Evolutionary conservation across 2,329 filamentous ascomycete species (phyloP).

Genomic region (Fusarium zealandicum): DNA sequence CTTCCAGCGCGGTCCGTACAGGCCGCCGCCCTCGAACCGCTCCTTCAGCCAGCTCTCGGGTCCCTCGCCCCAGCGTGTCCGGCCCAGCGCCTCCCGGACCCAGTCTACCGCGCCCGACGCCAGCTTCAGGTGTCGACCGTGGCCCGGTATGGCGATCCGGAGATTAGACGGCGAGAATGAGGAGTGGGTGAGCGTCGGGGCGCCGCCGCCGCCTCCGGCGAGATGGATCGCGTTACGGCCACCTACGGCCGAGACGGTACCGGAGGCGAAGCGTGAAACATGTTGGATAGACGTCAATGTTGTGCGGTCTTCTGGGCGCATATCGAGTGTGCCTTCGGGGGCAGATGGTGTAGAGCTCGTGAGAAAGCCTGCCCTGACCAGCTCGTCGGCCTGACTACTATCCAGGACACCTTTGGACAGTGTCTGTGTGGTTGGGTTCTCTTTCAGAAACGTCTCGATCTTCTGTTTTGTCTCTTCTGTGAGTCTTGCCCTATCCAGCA

Average conservation of each 20-base stretch:
- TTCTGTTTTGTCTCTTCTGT: constrained; percentile 54
- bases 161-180: constrained; percentile 42
- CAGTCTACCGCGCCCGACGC: constrained; percentile 67
- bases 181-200: constrained; percentile 41
- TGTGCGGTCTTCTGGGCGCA: constrained; percentile 61
- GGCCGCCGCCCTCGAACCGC: constrained; percentile 71
- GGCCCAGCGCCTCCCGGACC: constrained; percentile 64
- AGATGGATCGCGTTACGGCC: constrained; percentile 70
- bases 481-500: constrained; percentile 52
- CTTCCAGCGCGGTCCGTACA: constrained; percentile 63
- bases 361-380: constrained; percentile 73
- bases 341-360: constrained; percentile 53
- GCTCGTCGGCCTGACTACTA: constrained; percentile 58
- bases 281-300: constrained; percentile 67
- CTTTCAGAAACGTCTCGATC: constrained; percentile 60
- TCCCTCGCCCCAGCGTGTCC: constrained; percentile 67
- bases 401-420: constrained; percentile 47
- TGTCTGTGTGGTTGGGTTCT: constrained; percentile 55
- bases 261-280: constrained; percentile 71
- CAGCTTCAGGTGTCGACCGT: constrained; percentile 72
- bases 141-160: constrained; percentile 70
- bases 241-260: constrained; percentile 73
- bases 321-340: constrained; percentile 50
- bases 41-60: constrained; percentile 69
- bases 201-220: constrained; percentile 63